Conservation (phyloP, 129 eudicot genomes). For the Calendula officinalis region DNA sequence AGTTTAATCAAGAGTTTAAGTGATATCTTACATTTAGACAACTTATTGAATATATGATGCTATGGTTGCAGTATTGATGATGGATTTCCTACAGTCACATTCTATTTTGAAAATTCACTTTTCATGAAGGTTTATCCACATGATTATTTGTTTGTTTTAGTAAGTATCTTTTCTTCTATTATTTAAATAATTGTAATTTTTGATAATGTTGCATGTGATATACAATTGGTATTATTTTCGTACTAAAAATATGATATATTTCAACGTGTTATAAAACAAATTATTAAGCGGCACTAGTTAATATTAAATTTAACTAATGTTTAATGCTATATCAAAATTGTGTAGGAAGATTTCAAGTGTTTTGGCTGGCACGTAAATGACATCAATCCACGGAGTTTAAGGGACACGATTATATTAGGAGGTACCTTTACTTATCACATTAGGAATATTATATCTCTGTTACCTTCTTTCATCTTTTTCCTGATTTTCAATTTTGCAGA, state of each 20-base stretch:
- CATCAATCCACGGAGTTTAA: constrained; percentile 35
- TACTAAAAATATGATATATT: too few relatives aligned
- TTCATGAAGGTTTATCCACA: constrained; percentile 73
- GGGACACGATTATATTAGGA: constrained; percentile 61
- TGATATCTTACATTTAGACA: too few relatives aligned
- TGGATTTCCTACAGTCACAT: constrained; percentile 75
- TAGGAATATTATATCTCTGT: neutral
- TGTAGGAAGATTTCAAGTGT: constrained; percentile 64
- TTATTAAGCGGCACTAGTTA: neutral
- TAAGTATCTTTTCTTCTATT: too few relatives aligned
- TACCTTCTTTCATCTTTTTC: neutral
- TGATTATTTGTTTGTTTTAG: too few relatives aligned
- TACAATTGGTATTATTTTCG: too few relatives aligned
- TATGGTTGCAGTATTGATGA: constrained; percentile 72
- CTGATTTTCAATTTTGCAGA: constrained; percentile 74
- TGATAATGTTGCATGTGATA: too few relatives aligned
- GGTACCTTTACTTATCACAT: constrained; percentile 33
- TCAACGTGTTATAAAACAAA: neutral
- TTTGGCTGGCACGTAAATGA: constrained; percentile 87
- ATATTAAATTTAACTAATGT: neutral
- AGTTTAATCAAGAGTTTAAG: too few relatives aligned
- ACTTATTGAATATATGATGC: neutral
- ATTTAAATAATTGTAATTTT: too few relatives aligned
- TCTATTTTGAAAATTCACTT: constrained; percentile 69
- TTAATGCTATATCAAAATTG: neutral